phyloP scores from a whole-genome alignment of 345 rosid species.

The Laguncularia racemosa region DNA sequence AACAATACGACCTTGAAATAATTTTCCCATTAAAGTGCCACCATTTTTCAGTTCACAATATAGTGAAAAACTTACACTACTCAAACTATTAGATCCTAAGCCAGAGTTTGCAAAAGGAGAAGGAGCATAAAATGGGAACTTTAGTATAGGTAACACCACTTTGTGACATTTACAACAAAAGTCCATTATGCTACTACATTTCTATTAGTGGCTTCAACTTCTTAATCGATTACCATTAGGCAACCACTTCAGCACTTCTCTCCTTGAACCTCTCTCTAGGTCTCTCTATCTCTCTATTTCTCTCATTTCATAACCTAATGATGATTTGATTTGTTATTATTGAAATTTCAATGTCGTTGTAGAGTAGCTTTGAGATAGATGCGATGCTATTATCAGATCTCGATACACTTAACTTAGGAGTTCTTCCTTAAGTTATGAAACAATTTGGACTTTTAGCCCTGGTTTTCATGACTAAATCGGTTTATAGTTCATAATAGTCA shows the following conservation, averaged over 20 bases:
- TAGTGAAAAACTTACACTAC: too few species aligned
- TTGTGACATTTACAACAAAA: constrained; percentile 88
- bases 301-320: background rate
- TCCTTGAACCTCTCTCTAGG: constrained; percentile 91
- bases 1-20: too few species aligned
- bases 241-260: constrained; percentile 78
- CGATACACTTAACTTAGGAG: constrained; percentile 90
- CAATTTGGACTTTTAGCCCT: constrained; percentile 85
- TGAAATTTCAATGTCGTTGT: constrained; percentile 3
- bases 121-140: constrained; percentile 56
- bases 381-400: constrained; percentile 86
- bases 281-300: constrained; percentile 1
- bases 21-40: too few species aligned
- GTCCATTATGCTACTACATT: constrained; percentile 74
- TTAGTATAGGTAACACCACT: constrained; percentile 82
- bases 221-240: constrained; percentile 94
- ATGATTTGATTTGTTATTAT: too few species aligned
- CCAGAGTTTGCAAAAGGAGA: background rate
- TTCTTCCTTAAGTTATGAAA: constrained; percentile 87
- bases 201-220: constrained; percentile 84
- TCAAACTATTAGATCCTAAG: too few species aligned
- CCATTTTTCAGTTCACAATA: too few species aligned
- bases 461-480: constrained; percentile 79
- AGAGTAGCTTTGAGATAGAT: constrained; percentile 77
- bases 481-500: constrained; percentile 71